These are phyloP conservation scores for Arabidopsis hybrid DNA, from an alignment of 441 rosid species.

Conservation along the genomic window DNA sequence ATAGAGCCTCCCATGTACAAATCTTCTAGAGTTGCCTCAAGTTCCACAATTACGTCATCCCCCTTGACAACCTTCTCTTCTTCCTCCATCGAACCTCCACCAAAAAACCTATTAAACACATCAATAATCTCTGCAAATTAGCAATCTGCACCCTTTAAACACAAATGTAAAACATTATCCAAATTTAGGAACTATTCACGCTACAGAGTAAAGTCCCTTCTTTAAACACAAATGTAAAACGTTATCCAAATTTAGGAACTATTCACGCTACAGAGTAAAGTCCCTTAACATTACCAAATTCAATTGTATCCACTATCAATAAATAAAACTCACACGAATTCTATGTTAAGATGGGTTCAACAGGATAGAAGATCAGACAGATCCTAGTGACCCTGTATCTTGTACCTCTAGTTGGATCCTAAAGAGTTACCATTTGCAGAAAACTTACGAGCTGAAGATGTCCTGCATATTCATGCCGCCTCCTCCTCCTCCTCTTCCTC, in stretches of 20 bases:
- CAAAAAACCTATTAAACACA: constrained; percentile 67
- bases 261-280: background rate
- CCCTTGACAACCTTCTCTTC: constrained; percentile 90
- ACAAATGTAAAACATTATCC: background rate
- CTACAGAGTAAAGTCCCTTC: background rate
- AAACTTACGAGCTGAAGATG: constrained; percentile 67
- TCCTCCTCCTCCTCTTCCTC: constrained; percentile 82
- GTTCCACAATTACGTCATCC: constrained; percentile 92
- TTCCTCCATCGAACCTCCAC: constrained; percentile 82
- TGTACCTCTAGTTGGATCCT: background rate
- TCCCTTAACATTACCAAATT: background rate
- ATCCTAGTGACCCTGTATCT: background rate
- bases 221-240: background rate
- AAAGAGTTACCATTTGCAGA: background rate
- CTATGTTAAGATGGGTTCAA: background rate
- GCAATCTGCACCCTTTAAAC: constrained; percentile 17
- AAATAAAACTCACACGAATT: background rate
- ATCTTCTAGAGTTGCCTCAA: constrained; percentile 93
- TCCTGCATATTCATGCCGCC: constrained; percentile 70
- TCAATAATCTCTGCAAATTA: constrained; percentile 24
- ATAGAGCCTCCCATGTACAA: constrained; percentile 93
- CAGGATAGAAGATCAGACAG: background rate
- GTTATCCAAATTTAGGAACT: constrained; percentile 5
- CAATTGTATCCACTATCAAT: background rate
- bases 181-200: background rate